phyloP scores from a whole-genome alignment of 176 grass and related monocot genomes.

The Alopecurus myosuroides region DNA sequence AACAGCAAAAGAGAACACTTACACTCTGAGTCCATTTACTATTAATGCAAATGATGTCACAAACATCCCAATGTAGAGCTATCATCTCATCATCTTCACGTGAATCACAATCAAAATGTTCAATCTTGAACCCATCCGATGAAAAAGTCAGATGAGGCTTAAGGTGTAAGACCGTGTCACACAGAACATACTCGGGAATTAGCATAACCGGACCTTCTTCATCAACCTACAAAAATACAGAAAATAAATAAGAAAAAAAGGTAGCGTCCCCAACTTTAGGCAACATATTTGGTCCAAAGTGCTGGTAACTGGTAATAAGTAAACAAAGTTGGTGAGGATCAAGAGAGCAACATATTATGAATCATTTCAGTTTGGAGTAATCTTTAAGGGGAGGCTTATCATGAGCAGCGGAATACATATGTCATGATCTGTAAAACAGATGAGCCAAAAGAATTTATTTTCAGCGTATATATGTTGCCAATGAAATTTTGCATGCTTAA shows the following conservation, averaged over 20 bases:
- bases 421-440: not conserved
- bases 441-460: not conserved
- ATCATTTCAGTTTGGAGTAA: slow-evolving; percentile 9
- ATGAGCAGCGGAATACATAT: not conserved
- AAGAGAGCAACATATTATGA: not conserved
- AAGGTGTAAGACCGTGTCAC: slow-evolving; percentile 22
- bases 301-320: not conserved
- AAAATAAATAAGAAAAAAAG: not conserved
- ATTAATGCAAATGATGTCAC: slow-evolving; percentile 57
- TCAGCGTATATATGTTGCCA: not conserved
- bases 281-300: slow-evolving; percentile 22
- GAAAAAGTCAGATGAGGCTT: slow-evolving; percentile 62
- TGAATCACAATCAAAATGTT: slow-evolving; percentile 43
- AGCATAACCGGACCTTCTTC: slow-evolving; percentile 46
- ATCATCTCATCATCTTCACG: slow-evolving; percentile 45
- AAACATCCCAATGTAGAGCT: slow-evolving; percentile 40
- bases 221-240: slow-evolving; percentile 50
- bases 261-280: not conserved
- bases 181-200: slow-evolving; percentile 59
- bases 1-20: slow-evolving; percentile 29
- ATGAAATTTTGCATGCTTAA: not conserved
- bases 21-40: slow-evolving; percentile 67
- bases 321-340: slow-evolving; percentile 5
- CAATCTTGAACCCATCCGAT: slow-evolving; percentile 63
- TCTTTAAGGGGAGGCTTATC: not conserved